Conservation (phyloP, 2,329 filamentous ascomycete genomes). For the Ophiostoma triangulosporum region DNA sequence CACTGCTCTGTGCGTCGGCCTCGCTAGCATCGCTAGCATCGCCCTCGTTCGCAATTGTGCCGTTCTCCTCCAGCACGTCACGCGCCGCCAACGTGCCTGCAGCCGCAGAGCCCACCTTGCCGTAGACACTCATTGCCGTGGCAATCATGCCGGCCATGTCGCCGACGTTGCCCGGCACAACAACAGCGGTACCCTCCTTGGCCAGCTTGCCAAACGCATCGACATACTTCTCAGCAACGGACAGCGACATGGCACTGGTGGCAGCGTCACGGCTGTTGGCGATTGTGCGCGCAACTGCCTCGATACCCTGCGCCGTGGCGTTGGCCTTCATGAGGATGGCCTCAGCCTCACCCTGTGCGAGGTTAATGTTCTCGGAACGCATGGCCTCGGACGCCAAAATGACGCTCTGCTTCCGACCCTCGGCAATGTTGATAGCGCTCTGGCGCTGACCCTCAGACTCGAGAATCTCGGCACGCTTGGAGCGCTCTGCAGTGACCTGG, state of each 20-base stretch:
- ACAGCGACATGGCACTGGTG: conserved; percentile 71
- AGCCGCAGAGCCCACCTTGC: conserved; percentile 77
- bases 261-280: conserved; percentile 59
- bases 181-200: conserved; percentile 87
- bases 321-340: conserved; percentile 74
- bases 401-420: conserved; percentile 92
- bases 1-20: neutral
- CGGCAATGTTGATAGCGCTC: conserved; percentile 96
- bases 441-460: conserved; percentile 95
- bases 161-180: conserved; percentile 92
- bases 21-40: neutral
- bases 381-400: conserved; percentile 91
- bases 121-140: conserved; percentile 86
- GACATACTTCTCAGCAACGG: conserved; percentile 94
- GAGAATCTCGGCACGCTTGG: conserved; percentile 93
- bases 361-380: conserved; percentile 83
- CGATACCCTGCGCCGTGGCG: conserved; percentile 80
- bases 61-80: conserved; percentile 27
- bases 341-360: conserved; percentile 82
- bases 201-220: conserved; percentile 81
- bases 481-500: conserved; percentile 92
- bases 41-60: conserved; percentile 10
- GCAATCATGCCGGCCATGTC: conserved; percentile 97
- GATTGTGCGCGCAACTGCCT: conserved; percentile 68
- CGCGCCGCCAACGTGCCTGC: conserved; percentile 48